Base-by-base conservation (phyloP, 495 filamentous ascomycete genomes). In the Penicillium coprophilum region DNA sequence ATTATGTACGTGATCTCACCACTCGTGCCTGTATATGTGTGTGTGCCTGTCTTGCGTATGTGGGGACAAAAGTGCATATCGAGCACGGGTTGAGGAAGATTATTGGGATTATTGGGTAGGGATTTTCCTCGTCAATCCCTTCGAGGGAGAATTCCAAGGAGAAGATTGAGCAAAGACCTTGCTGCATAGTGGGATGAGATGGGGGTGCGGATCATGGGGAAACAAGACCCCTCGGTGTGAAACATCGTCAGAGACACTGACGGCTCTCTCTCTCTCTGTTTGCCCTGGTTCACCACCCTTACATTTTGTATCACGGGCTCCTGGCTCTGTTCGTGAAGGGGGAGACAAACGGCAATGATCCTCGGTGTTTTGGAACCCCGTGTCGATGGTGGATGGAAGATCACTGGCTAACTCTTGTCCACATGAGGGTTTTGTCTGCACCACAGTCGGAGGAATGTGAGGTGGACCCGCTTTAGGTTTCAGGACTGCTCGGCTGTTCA, bases 391-490 rank as follows among this genome's bases (percentile, higher is more conserved):
- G 21, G 23, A 19, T n/a, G 30, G 21, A 15, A 24, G 20, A 36
- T 50, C 20, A 32, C 48, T 40, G 17, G 17, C 17, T 38, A 15
- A 13, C 31, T 15, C 34, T 38, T n/a, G 34, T 38, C 15, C 34
- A n/a, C 34, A 48, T 34, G 17, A 19, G 15, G 15, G 27, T 43
- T n/a, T 20, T 28, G 17, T 15, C 12, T 43, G 27, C 28, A 45
- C 40, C 28, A 19, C 17, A 49, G 17, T 43, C 49, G 24, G 50
- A 53, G 50, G 50, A 53, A 53, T 53, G 50, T 45, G 50, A 53
- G 19, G 38, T 34, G 50, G 50, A 43, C 50, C 50, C 50, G 27
- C 39, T 19, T 31, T 34, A 1, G 19, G 21, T 5, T 5, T 23
- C 34, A 17, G 20, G 15, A 10, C 8, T 23, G 17, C 31, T 17